Conservation (phyloP, 768 basidiomycete genomes). For the Kondoa malvinella region DNA sequence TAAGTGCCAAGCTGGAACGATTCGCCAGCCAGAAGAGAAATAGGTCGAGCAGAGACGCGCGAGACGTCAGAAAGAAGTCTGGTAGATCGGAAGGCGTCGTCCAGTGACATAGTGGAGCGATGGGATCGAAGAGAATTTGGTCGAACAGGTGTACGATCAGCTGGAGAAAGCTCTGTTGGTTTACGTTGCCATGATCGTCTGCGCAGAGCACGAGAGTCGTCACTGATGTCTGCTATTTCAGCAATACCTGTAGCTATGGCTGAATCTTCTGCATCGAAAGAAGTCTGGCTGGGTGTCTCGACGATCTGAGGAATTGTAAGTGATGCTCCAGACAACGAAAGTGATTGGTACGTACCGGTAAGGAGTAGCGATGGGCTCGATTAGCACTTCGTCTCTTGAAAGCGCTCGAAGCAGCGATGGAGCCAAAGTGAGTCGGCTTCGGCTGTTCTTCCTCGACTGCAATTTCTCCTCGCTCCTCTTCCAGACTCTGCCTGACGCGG, state of each 20-base stretch:
- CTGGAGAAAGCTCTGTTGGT: background rate
- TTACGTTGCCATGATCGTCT: background rate
- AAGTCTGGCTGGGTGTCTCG: background rate
- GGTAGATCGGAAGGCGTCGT: background rate
- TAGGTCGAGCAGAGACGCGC: background rate
- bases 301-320: background rate
- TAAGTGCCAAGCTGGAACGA: background rate
- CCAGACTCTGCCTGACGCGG: background rate
- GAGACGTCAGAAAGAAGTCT: no score
- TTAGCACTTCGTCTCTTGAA: background rate
- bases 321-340: background rate
- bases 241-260: background rate
- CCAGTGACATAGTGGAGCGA: background rate
- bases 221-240: background rate
- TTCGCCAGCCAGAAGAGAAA: background rate
- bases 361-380: background rate
- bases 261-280: background rate
- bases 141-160: background rate
- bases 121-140: background rate
- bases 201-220: background rate
- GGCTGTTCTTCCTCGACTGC: background rate
- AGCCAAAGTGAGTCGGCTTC: background rate
- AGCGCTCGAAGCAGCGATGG: background rate
- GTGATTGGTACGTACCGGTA: background rate
- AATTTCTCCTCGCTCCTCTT: background rate